Conservation (phyloP, 805 yeast genomes). For the Kuraishia ogatae region DNA sequence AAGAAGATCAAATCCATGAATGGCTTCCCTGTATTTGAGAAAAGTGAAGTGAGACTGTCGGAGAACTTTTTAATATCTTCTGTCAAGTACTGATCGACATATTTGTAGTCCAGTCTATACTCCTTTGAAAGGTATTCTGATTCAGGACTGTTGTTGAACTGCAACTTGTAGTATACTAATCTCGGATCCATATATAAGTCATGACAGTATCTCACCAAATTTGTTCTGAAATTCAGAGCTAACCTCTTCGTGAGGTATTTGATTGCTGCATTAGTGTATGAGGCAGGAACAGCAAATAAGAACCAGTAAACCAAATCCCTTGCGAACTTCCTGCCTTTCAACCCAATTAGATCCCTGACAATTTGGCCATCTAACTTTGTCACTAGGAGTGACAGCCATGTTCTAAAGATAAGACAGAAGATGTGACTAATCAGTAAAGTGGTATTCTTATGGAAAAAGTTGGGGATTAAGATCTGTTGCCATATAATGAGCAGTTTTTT, state of each 20-base stretch:
- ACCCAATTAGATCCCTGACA: conserved; percentile 80
- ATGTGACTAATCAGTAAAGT: conserved; percentile 62
- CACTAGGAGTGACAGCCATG: conserved; percentile 78
- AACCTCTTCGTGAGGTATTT: conserved; percentile 69
- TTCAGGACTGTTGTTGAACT: conserved; percentile 43
- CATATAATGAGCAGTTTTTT: conserved; percentile 70
- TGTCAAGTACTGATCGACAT: conserved; percentile 81
- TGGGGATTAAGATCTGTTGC: conserved; percentile 70
- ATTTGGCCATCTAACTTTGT: conserved; percentile 90
- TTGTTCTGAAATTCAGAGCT: conserved; percentile 78
- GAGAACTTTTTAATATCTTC: conserved; percentile 78
- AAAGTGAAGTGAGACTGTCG: conserved; percentile 72
- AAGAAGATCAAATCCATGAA: conserved; percentile 78
- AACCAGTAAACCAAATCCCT: conserved; percentile 83
- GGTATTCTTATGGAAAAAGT: conserved; percentile 56
- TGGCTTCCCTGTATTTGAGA: conserved; percentile 89
- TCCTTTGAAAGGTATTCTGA: conserved; percentile 16
- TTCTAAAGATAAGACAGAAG: conserved; percentile 65
- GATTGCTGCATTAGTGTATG: conserved; percentile 86
- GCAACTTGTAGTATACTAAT: conserved; percentile 75
- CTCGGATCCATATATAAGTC: conserved; percentile 78
- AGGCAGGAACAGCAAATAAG: conserved; percentile 84
- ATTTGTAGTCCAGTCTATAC: conserved; percentile 35
- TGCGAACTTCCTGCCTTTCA: conserved; percentile 64
- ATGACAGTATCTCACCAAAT: conserved; percentile 77